Base-by-base conservation (phyloP, 495 filamentous ascomycete genomes). In the Polyplosphaeria fusca region DNA sequence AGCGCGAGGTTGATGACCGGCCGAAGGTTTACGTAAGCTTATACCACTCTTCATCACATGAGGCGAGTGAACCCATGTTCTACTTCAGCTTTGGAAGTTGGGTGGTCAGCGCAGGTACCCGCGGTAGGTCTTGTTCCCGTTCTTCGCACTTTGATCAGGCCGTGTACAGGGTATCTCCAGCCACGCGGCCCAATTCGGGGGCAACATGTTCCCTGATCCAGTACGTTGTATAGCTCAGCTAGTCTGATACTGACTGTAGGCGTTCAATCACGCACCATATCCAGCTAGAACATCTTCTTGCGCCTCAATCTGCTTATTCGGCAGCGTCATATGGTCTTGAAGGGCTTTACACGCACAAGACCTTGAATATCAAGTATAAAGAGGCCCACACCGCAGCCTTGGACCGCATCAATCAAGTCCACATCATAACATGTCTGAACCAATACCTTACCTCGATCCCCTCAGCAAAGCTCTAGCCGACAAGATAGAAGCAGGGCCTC, bases 381-480 rank as follows among this genome's bases (percentile, higher is more conserved):
- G 7, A 7, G 30, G 14, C 14, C 30, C 7, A 35, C 14, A 14
- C 30, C 14, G 7, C 14, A 14, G 30, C 30, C 7, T 35, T 14
- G 7, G 7, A 35, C 14, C 7, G 14, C 30, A 35, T 35, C 30
- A 35, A 7, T 35, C 30, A 14, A 35, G 30, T n/a, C n/a, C n/a
- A n/a, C n/a, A n/a, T n/a, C n/a, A 35, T 35, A 35, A 7, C 30
- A 35, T 14, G 7, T 7, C 39, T 19, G 9, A 5, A 42, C 39
- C 39, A 42, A 42, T 20, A 35, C 30, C 30, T 35, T 35, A 35
- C 30, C 50, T 71, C 40, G 68, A 70, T 18, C 67, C 67, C 9
- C 9, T 30, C 35, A 67, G 60, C 22, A 63, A 67, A 51, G 60
- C 50, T 2, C 59, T 58, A 20, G 26, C 55, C n/a, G 59, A 68